Percentiles rank a stretch among this genome's conserved stretches.
Evolutionary conservation across 2,329 filamentous ascomycete genomes (phyloP).

Genomic region (Furcasterigmium sp.): DNA sequence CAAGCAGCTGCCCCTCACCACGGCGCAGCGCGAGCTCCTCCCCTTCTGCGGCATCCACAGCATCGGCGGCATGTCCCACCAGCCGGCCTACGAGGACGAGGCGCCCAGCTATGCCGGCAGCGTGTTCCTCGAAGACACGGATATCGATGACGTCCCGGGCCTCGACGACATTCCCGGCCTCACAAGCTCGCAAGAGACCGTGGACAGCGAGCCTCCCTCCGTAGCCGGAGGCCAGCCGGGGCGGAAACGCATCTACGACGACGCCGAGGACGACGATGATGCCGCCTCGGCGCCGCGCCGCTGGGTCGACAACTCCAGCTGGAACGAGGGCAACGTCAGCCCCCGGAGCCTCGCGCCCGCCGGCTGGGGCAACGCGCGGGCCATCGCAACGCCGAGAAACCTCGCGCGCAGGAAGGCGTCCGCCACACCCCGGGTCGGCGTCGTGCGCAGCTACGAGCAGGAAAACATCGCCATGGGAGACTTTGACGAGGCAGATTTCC

Average conservation of each 20-base stretch:
- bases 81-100: constrained; percentile 36
- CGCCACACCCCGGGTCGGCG: constrained; percentile 5
- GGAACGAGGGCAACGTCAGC: constrained; percentile 32
- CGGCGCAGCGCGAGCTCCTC: constrained; percentile 54
- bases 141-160: constrained; percentile 21
- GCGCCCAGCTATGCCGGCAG: not conserved
- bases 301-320: constrained; percentile 19
- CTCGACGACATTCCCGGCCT: constrained; percentile 40
- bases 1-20: constrained; percentile 14
- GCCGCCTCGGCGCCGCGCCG: constrained; percentile 13
- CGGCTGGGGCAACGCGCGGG: constrained; percentile 32
- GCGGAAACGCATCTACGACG: constrained; percentile 44
- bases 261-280: constrained; percentile 32
- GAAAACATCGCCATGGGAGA: constrained; percentile 47
- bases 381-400: constrained; percentile 43
- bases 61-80: constrained; percentile 61
- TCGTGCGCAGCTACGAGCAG: constrained; percentile 25
- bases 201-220: constrained; percentile 25
- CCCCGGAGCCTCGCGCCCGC: constrained; percentile 31
- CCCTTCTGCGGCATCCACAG: constrained; percentile 81
- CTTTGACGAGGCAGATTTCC: constrained; percentile 66
- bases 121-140: constrained; percentile 9
- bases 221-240: constrained; percentile 15
- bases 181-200: constrained; percentile 52
- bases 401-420: constrained; percentile 8